Conservation (phyloP, 495 filamentous ascomycete genomes). For the Penicillium robsamsonii region DNA sequence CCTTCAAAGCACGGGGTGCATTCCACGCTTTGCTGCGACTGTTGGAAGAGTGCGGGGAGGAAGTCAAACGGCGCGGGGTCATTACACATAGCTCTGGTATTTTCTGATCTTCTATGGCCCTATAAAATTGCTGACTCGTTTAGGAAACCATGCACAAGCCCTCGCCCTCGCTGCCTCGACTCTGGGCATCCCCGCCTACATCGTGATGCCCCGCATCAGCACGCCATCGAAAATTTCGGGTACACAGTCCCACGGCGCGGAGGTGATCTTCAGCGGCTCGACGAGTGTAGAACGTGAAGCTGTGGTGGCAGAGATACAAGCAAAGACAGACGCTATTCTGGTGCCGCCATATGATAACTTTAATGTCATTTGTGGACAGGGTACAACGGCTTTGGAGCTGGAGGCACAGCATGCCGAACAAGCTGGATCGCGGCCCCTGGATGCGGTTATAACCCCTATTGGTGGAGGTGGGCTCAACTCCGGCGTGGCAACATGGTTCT, state of each 20-base stretch:
- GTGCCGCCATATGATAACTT: slow-evolving; percentile 91
- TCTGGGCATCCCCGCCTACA: slow-evolving; percentile 64
- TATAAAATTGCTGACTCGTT: background rate
- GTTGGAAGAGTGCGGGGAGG: slow-evolving; percentile 59
- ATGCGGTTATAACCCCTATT: slow-evolving; percentile 82
- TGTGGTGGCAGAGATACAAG: slow-evolving; percentile 62
- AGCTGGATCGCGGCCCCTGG: slow-evolving; percentile 38
- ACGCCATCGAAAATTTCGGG: slow-evolving; percentile 83
- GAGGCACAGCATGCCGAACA: slow-evolving; percentile 61
- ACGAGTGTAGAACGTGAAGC: slow-evolving; percentile 81
- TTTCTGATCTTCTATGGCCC: background rate
- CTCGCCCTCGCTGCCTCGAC: slow-evolving; percentile 80
- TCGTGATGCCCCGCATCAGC: slow-evolving; percentile 87
- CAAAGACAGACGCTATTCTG: slow-evolving; percentile 67
- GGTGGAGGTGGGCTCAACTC: slow-evolving; percentile 88
- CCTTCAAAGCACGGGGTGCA: slow-evolving; percentile 90
- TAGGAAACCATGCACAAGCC: slow-evolving; percentile 95
- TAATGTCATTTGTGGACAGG: slow-evolving; percentile 87
- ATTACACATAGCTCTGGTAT: slow-evolving; percentile 89
- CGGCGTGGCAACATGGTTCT: slow-evolving; percentile 74
- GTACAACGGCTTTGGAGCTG: slow-evolving; percentile 83
- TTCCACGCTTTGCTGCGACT: slow-evolving; percentile 84
- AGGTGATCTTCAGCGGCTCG: slow-evolving; percentile 78
- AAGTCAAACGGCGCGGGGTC: slow-evolving; percentile 62
- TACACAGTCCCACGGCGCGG: slow-evolving; percentile 70